These are phyloP conservation scores for Thecaphora thlaspeos DNA, from an alignment of 1,284 basidiomycete genomes.

Conservation along the genomic window DNA sequence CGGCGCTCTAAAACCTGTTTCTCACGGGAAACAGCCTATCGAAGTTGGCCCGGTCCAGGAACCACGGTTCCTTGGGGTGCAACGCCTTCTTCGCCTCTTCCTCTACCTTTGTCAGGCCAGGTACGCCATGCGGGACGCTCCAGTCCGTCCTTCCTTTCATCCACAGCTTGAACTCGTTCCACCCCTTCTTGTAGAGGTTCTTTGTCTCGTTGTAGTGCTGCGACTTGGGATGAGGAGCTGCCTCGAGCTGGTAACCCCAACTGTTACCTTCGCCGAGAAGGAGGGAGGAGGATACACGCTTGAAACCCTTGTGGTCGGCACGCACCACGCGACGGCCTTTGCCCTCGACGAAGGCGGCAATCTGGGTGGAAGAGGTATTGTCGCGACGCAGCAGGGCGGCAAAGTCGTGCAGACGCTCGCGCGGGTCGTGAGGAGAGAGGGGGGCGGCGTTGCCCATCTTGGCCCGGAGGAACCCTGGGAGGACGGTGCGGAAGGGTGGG, in stretches of 20 bases:
- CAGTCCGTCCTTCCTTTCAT: slow-evolving; percentile 31
- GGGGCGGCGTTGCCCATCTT: slow-evolving; percentile 9
- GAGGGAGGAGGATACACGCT: slow-evolving; percentile 21
- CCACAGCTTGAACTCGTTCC: slow-evolving; percentile 31
- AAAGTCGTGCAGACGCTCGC: slow-evolving; percentile 21
- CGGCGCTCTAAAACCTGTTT: background rate
- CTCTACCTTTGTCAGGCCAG: slow-evolving; percentile 10
- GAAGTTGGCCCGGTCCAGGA: slow-evolving; percentile 36
- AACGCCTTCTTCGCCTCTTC: slow-evolving; percentile 10
- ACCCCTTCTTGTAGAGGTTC: slow-evolving; percentile 29
- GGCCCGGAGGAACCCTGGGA: slow-evolving; percentile 18
- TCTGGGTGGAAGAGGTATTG: slow-evolving; percentile 24
- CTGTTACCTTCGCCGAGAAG: slow-evolving; percentile 24
- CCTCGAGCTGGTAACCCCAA: slow-evolving; percentile 34
- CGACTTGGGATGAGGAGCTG: slow-evolving; percentile 16
- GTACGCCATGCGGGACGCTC: slow-evolving; percentile 10
- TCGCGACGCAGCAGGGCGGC: slow-evolving; percentile 22
- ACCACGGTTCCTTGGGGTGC: slow-evolving; percentile 35
- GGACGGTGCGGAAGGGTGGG: slow-evolving; percentile 14
- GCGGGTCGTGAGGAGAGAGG: slow-evolving; percentile 14
- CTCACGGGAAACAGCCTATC: slow-evolving; percentile 30
- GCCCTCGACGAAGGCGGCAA: slow-evolving; percentile 20
- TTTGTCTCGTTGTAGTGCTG: slow-evolving; percentile 16
- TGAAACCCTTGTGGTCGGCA: slow-evolving; percentile 8
- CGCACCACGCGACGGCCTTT: slow-evolving; percentile 12